phyloP scores from a whole-genome alignment of 163 green algal species.

The Scenedesmus sp. region DNA sequence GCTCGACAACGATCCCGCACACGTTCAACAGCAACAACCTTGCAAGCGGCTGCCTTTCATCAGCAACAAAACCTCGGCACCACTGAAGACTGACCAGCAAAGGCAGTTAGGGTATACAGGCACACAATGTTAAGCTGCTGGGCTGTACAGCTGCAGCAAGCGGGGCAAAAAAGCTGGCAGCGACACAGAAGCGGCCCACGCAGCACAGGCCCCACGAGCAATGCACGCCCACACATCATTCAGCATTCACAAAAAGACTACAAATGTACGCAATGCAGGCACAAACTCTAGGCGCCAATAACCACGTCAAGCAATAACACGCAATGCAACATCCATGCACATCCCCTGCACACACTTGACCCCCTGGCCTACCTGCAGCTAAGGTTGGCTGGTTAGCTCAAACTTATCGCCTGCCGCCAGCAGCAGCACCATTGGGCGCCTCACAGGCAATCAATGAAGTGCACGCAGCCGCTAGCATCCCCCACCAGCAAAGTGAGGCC shows the following conservation, averaged over 20 bases:
- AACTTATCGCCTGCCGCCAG: not conserved
- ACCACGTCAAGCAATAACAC: too few species aligned
- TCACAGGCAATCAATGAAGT: conserved; percentile 50
- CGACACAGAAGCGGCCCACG: not conserved
- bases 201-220: too few species aligned
- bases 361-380: not conserved
- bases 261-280: too few species aligned
- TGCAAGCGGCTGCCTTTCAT: too few species aligned
- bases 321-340: not conserved
- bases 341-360: not conserved
- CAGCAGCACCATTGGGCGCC: not conserved
- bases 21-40: too few species aligned
- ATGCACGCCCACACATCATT: too few species aligned
- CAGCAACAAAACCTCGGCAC: too few species aligned
- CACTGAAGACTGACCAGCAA: not conserved
- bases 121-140: too few species aligned
- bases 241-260: too few species aligned
- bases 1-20: too few species aligned
- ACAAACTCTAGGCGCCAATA: too few species aligned
- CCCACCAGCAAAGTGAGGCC: conserved; percentile 36
- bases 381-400: not conserved
- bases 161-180: not conserved
- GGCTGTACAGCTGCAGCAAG: not conserved
- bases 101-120: not conserved
- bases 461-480: conserved; percentile 39